Conservation (phyloP, 164 flowering plant genomes). For the Berberis vulgaris region DNA sequence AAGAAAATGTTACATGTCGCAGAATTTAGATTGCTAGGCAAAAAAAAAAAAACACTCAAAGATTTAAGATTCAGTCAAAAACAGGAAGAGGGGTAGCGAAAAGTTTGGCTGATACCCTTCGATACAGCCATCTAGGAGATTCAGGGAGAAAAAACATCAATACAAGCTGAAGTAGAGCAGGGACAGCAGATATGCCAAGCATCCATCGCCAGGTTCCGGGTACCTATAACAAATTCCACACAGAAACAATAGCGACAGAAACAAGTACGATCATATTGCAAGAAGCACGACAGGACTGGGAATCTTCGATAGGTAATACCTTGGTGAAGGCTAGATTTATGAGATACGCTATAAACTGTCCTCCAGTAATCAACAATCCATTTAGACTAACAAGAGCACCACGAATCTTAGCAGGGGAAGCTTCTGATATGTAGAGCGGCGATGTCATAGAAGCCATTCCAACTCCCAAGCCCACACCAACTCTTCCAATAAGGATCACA, state of each 20-base stretch:
- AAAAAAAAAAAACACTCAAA: too few relatives aligned
- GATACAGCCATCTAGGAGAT: constrained; percentile 86
- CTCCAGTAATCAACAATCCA: constrained; percentile 75
- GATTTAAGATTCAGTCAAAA: too few relatives aligned
- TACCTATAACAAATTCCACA: constrained; percentile 16
- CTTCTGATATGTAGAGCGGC: constrained; percentile 83
- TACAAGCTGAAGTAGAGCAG: constrained; percentile 60
- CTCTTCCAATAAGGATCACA: constrained; percentile 57
- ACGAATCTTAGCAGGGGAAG: constrained; percentile 78
- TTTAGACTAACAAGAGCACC: constrained; percentile 88
- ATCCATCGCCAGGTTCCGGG: constrained; percentile 88
- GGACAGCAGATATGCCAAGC: constrained; percentile 88
- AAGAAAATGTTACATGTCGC: too few relatives aligned
- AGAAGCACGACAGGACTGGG: too few relatives aligned
- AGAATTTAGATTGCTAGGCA: too few relatives aligned
- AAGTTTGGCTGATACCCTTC: constrained; percentile 12
- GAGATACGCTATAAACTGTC: constrained; percentile 71
- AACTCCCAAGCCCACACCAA: constrained; percentile 76
- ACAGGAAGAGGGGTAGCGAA: too few relatives aligned
- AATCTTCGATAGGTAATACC: constrained; percentile 18
- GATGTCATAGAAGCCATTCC: constrained; percentile 95
- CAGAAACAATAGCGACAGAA: too few relatives aligned
- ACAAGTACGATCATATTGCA: too few relatives aligned
- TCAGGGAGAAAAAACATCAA: constrained; percentile 78
- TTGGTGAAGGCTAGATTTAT: constrained; percentile 67